These are phyloP conservation scores for Talaromyces adpressus DNA, from an alignment of 495 filamentous ascomycete genomes.

Conservation along the genomic window DNA sequence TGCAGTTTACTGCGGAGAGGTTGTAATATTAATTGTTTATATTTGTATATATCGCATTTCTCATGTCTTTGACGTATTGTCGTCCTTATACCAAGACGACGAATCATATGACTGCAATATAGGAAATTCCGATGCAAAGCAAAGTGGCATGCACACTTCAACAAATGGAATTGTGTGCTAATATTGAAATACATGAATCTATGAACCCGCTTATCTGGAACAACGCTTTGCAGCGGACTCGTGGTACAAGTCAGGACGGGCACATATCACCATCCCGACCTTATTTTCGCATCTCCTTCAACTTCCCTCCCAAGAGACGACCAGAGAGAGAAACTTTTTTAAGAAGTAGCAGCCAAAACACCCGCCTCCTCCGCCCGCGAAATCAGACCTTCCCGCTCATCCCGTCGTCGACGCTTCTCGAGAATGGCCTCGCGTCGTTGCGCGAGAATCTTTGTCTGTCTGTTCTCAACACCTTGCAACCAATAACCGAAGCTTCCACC, in stretches of 20 bases:
- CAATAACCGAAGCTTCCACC: slow-evolving; percentile 95
- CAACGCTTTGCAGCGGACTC: slow-evolving; percentile 16
- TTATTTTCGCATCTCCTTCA: slow-evolving; percentile 11
- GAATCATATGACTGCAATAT: neutral
- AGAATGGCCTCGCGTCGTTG: slow-evolving; percentile 71
- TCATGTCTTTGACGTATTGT: neutral
- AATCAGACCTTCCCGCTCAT: slow-evolving; percentile 45
- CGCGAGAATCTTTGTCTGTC: slow-evolving; percentile 66
- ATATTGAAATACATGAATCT: slow-evolving; percentile 10
- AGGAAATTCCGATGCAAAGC: neutral
- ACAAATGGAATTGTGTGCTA: neutral
- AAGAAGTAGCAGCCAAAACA: slow-evolving; percentile 35
- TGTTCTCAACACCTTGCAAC: slow-evolving; percentile 76
- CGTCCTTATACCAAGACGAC: neutral
- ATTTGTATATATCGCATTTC: neutral
- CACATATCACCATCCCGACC: slow-evolving; percentile 2
- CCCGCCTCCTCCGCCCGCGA: slow-evolving; percentile 29
- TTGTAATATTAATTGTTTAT: slow-evolving; percentile 12
- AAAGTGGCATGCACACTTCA: neutral
- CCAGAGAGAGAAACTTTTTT: slow-evolving; percentile 1
- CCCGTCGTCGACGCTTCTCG: slow-evolving; percentile 79
- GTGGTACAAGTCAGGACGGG: slow-evolving; percentile 23
- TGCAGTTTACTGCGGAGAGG: slow-evolving; percentile 39
- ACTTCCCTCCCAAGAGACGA: neutral
- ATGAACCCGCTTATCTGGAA: slow-evolving; percentile 20